Evolutionary conservation across 139 green algal genomes (phyloP).

Genomic region (Chlorella sp.): DNA sequence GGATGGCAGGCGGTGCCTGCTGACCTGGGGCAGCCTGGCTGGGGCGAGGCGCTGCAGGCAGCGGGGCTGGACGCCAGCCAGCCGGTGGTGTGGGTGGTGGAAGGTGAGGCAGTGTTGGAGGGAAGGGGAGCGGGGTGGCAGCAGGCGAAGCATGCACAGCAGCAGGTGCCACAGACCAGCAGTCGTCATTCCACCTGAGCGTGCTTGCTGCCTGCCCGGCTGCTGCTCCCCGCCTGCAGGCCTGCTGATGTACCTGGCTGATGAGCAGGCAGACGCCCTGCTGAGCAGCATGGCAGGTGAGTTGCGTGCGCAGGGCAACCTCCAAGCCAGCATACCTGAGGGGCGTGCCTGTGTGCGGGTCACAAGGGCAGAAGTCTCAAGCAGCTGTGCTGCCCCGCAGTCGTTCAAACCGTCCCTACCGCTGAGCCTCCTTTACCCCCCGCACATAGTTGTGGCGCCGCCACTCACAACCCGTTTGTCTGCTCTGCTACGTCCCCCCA

Average conservation of each 20-base stretch:
- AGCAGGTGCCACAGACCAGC: too few relatives aligned
- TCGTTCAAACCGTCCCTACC: too few relatives aligned
- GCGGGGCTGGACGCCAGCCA: constrained; percentile 29
- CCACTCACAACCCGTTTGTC: too few relatives aligned
- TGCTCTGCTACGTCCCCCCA: too few relatives aligned
- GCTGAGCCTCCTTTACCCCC: too few relatives aligned
- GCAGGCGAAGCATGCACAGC: background rate
- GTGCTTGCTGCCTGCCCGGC: background rate
- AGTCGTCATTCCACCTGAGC: background rate
- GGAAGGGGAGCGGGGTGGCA: background rate
- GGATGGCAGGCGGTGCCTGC: constrained; percentile 1
- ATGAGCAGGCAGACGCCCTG: background rate
- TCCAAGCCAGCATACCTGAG: too few relatives aligned
- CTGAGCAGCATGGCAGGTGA: constrained; percentile 18
- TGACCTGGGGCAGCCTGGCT: constrained; percentile 18
- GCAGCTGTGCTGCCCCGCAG: too few relatives aligned
- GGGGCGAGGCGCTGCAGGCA: constrained; percentile 8
- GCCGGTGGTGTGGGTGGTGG: constrained; percentile 38
- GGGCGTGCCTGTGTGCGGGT: too few relatives aligned
- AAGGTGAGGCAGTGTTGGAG: background rate
- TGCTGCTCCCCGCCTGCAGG: background rate
- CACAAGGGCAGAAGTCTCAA: too few relatives aligned
- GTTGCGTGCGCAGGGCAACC: background rate
- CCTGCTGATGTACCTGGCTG: constrained; percentile 28
- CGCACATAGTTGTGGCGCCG: too few relatives aligned